Conservation (phyloP, 2,329 filamentous ascomycete genomes). For the Xylaria sp. region DNA sequence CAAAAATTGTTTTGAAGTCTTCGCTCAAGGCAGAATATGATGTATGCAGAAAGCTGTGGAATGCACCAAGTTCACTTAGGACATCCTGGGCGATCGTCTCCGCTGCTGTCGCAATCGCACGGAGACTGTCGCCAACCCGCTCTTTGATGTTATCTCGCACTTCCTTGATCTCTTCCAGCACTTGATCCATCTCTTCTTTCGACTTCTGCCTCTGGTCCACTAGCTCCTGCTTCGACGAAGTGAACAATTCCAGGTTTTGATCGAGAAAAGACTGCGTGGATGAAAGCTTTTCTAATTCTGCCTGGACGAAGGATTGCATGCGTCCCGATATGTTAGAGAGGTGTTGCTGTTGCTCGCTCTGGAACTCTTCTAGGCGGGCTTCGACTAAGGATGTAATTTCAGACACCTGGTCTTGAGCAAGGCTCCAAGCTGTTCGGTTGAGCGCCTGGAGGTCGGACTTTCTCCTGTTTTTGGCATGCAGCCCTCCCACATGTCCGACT, state of each 20-base stretch:
- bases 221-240: slow-evolving; percentile 70
- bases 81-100: slow-evolving; percentile 91
- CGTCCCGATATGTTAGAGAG: slow-evolving; percentile 70
- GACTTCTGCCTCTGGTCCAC: slow-evolving; percentile 70
- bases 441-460: slow-evolving; percentile 82
- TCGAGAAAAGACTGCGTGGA: slow-evolving; percentile 73
- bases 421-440: slow-evolving; percentile 80
- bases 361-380: slow-evolving; percentile 73
- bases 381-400: slow-evolving; percentile 81
- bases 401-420: slow-evolving; percentile 75
- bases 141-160: slow-evolving; percentile 87
- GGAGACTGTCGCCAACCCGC: slow-evolving; percentile 82
- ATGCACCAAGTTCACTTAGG: slow-evolving; percentile 80
- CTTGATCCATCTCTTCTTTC: slow-evolving; percentile 85
- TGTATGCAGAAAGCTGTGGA: slow-evolving; percentile 81
- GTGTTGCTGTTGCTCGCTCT: slow-evolving; percentile 72
- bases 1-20: slow-evolving; percentile 86
- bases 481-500: slow-evolving; percentile 77
- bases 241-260: slow-evolving; percentile 70
- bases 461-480: slow-evolving; percentile 85
- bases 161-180: slow-evolving; percentile 90
- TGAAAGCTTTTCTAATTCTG: slow-evolving; percentile 74
- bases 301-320: slow-evolving; percentile 77
- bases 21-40: slow-evolving; percentile 85
- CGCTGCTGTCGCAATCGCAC: slow-evolving; percentile 81